Evolutionary conservation across 768 basidiomycete genomes (phyloP), one percentile per base, ranked within the genome.

Genomic region (Suillus placidus): DNA sequence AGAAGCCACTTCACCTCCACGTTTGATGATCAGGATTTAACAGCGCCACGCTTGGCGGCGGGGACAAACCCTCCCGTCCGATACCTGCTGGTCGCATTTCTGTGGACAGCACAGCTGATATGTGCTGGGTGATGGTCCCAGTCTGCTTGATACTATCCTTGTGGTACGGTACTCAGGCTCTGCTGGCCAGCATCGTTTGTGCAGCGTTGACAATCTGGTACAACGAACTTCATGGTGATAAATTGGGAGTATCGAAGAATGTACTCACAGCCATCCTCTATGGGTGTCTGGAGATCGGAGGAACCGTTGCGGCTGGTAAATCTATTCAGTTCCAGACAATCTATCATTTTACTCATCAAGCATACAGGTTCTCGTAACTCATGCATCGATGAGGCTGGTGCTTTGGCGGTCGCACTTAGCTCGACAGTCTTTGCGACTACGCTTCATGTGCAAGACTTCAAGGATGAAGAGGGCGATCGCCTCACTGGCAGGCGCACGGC

Each of bases 381-480:
- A 77, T 74, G 38, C 65, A 38, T 58, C 4, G 23, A 58, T 10
- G 16, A 71, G 4, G 76, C 73, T 0, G 76, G 71, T 4, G 67
- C 69, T 47, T 66, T 77, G 4, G 77, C 82, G 0, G 66, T 80
- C 32, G 72, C 73, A 54, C 65, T 81, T 56, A 82, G 80, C 30
- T 73, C 76, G 12, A 73, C 74, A 0, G 78, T 83, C 18, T 76
- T 84, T 38, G 70, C 79, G 5, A 83, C 83, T 0, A 84, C 84
- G 7, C 80, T 84, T 10, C 82, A 84, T 23, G 79, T 81, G 6
- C 82, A 84, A 70, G 84, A 85, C 65, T 84, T 82, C 65, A 74
- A 80, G 35, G 84, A 85, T 61, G 69, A 78, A 12, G 73, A 76
- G 23, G 84, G 84, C 0, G 84, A 84, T 57, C 68, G 70, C 4